Base-by-base conservation (phyloP, 1,139 yeast genomes). In the Magnusiomyces ingens region DNA sequence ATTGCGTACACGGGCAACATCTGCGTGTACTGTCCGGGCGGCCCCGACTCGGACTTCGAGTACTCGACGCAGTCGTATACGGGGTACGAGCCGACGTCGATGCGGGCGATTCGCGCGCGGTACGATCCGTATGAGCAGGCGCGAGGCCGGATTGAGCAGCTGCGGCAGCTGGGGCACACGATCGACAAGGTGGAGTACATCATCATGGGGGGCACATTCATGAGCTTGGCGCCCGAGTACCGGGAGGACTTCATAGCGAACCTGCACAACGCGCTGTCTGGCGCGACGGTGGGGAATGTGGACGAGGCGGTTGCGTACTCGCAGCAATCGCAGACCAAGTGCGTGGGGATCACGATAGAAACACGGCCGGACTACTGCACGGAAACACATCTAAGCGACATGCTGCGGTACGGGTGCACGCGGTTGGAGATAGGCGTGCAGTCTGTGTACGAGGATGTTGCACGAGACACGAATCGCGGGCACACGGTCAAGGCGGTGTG, bases 51-150 rank as follows among this genome's bases (percentile, higher is more conserved):
- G 1, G 99, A 93, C 72, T 93, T 93, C 66, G 99, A 93, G 67
- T 93, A 93, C 69, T 88, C 96, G 1, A 93, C 99, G 1, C 99
- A 93, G 71, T 90, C 98, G 1, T 93, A 93, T 66, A 93, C 99
- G 0, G 99, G 99, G 43, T 93, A 94, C 66, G 99, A 93, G 67
- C 99, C 99, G 6, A 93, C 99, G 0, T 90, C 97, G 1, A 93
- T 93, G 99, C 79, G 99, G 64, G 99, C 99, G 11, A 93, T 93
- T 60, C 77, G 99, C 60, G 99, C 99, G 0, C 79, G 99, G 62
- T 94, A 93, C 67, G 99, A 93, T 68, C 99, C 99, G 0, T 93
- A 90, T 68, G 99, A 94, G 70, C 99, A 93, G 70, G 98, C 99
- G 1, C 78, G 99, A 68, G 99, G 99, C 48, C 82, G 99, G 68